A percentile compares a stretch with the other conserved stretches of the same genome.
phyloP scores from a whole-genome alignment of 768 basidiomycete genomes.

The Dentipellis fragilis region DNA sequence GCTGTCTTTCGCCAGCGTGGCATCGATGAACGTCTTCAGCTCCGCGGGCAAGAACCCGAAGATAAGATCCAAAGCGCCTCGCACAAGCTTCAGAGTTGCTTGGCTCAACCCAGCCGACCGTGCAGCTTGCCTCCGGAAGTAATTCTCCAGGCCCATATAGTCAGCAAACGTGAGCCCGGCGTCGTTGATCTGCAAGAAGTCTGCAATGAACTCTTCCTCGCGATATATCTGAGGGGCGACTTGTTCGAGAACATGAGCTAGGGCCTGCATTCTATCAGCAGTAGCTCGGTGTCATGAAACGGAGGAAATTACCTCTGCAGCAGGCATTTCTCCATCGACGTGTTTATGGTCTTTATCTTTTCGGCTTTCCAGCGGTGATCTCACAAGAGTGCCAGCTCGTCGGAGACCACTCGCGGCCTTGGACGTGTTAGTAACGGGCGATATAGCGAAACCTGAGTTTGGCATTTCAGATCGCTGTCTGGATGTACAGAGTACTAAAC shows the following conservation, averaged over 20 bases:
- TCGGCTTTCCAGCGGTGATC: slow-evolving; percentile 55
- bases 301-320: slow-evolving; percentile 49
- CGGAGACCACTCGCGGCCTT: slow-evolving; percentile 54
- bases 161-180: slow-evolving; percentile 88
- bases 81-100: slow-evolving; percentile 68
- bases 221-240: slow-evolving; percentile 65
- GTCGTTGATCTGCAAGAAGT: slow-evolving; percentile 90
- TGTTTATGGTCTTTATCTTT: slow-evolving; percentile 44
- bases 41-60: slow-evolving; percentile 88
- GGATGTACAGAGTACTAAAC: background rate
- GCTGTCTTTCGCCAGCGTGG: slow-evolving; percentile 60
- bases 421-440: slow-evolving; percentile 30
- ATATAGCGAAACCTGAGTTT: slow-evolving; percentile 14
- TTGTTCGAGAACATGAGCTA: slow-evolving; percentile 65
- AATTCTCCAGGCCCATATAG: slow-evolving; percentile 88
- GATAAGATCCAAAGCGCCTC: slow-evolving; percentile 87
- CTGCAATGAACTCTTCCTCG: slow-evolving; percentile 82
- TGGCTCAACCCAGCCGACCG: slow-evolving; percentile 56
- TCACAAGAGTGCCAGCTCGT: slow-evolving; percentile 79
- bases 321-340: slow-evolving; percentile 49
- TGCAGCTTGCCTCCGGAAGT: slow-evolving; percentile 88
- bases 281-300: background rate
- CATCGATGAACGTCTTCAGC: slow-evolving; percentile 78
- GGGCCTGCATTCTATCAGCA: slow-evolving; percentile 39
- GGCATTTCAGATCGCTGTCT: background rate